Evolutionary conservation across 2,329 filamentous ascomycete species (phyloP).

Genomic region (Incumbomyces lentus): DNA sequence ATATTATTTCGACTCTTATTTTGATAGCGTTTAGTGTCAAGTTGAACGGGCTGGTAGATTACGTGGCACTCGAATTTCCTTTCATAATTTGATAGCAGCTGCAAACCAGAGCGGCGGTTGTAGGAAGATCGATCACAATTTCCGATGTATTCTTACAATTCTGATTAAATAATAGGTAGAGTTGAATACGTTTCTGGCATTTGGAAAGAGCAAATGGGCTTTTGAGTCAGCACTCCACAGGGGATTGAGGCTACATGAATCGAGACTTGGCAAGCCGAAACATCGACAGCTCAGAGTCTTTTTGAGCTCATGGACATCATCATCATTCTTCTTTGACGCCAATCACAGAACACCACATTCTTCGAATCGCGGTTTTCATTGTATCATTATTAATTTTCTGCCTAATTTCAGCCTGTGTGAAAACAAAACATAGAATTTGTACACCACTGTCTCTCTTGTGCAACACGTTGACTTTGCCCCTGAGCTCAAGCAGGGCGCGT

Average conservation of each 20-base stretch:
- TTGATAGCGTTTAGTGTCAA: too few species aligned
- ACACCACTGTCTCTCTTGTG: not conserved
- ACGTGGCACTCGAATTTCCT: too few species aligned
- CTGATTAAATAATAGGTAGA: too few species aligned
- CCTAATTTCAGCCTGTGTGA: not conserved
- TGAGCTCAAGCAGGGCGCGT: too few species aligned
- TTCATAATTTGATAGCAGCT: too few species aligned
- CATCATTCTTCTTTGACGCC: not conserved
- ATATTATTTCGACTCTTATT: too few species aligned
- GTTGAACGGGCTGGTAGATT: too few species aligned
- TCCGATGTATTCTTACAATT: too few species aligned
- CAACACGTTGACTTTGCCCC: too few species aligned
- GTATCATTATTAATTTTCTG: not conserved
- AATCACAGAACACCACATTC: not conserved
- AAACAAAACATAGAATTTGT: too few species aligned
- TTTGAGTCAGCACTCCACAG: not conserved
- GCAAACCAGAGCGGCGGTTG: too few species aligned
- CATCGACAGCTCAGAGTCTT: not conserved
- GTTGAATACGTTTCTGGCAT: not conserved
- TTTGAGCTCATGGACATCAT: not conserved
- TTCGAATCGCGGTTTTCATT: not conserved
- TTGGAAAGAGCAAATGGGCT: not conserved
- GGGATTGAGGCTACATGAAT: not conserved
- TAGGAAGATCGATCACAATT: too few species aligned
- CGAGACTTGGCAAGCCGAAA: conserved; percentile 5